Base-by-base conservation (phyloP, 371 early-diverging fungal genomes). In the Mucor mucedo region DNA sequence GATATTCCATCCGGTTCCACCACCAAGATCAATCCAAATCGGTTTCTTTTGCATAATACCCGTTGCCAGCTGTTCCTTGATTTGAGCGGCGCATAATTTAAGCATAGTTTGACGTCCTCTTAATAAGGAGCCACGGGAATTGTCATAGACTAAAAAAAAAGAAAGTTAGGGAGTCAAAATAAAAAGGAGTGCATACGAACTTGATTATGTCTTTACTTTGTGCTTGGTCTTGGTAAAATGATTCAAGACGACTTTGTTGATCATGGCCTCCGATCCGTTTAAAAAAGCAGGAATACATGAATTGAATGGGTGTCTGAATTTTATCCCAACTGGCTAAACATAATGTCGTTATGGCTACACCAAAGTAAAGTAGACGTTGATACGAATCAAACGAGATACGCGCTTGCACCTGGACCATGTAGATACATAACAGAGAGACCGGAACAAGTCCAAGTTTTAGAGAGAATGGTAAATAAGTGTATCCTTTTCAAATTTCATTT, bases 1-100 rank as follows among this genome's bases (percentile, higher is more conserved):
- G 64, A 94, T 91, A 65, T 94, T 94, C 89, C 89, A 89, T 11
- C 91, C 94, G 29, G 94, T 94, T 30, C 94, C 94, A 52, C 93
- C 93, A 62, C 94, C 94, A 52, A 94, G 75, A 61, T 94, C 94
- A 52, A 94, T 76, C 93, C 94, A 94, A 49, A 87, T 71, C 13
- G 85, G 86, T 7, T 71, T 76, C 13, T 67, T 73, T 6, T 39
- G 41, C 54, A 49, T 69, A 27, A 72, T 58, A 0, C 75, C 69
- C 21, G 48, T 57, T 40, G 74, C 76, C 28, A 80, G 65, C 48
- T 79, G 82, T 45, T 81, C 82, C 58, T 75, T 82, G 2, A 94
- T 73, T 65, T 94, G 91, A 21, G 93, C 93, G 29, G 93, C 92
- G 60, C 87, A 87, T 13, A 93, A 78, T 41, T 87, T 86, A 29